Evolutionary conservation across 495 filamentous ascomycete species (phyloP).

Genomic region (Tuber calosporum): DNA sequence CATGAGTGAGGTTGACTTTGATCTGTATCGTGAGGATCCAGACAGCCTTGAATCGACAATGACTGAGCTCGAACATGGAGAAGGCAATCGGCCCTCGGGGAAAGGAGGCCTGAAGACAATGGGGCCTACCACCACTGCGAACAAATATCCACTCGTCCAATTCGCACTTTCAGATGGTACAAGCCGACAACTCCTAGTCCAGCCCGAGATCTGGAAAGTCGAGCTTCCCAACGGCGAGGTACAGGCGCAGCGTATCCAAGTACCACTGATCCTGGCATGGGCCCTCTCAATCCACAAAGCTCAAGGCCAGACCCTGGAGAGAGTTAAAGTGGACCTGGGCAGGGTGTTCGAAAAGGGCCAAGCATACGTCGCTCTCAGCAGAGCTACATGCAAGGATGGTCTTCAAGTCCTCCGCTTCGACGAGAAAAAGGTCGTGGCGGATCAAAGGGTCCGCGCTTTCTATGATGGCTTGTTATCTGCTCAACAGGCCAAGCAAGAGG

Average conservation of each 20-base stretch:
- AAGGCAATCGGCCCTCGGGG: conserved; percentile 36
- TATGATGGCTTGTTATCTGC: conserved; percentile 69
- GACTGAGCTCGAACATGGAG: conserved; percentile 44
- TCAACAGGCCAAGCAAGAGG: conserved; percentile 41
- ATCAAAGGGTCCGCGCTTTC: conserved; percentile 75
- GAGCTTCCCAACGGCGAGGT: conserved; percentile 93
- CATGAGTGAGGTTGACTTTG: conserved; percentile 75
- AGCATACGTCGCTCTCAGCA: conserved; percentile 72
- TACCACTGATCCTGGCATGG: conserved; percentile 91
- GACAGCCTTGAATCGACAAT: conserved; percentile 48
- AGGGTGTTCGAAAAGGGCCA: conserved; percentile 93
- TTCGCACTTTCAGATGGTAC: conserved; percentile 75
- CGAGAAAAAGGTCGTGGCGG: conserved; percentile 86
- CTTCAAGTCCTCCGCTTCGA: conserved; percentile 86
- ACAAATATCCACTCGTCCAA: conserved; percentile 70
- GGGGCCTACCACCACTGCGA: conserved; percentile 44
- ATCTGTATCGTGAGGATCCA: conserved; percentile 53
- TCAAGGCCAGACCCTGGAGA: conserved; percentile 89
- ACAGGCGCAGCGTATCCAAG: conserved; percentile 70
- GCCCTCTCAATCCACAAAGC: conserved; percentile 97
- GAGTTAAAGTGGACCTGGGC: conserved; percentile 89
- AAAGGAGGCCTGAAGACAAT: background rate
- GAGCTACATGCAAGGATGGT: conserved; percentile 79
- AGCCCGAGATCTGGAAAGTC: conserved; percentile 87
- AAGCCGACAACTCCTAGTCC: conserved; percentile 67